Evolutionary conservation across 2,329 filamentous ascomycete species (phyloP).

Genomic region (Scopulariopsis brevicaulis): DNA sequence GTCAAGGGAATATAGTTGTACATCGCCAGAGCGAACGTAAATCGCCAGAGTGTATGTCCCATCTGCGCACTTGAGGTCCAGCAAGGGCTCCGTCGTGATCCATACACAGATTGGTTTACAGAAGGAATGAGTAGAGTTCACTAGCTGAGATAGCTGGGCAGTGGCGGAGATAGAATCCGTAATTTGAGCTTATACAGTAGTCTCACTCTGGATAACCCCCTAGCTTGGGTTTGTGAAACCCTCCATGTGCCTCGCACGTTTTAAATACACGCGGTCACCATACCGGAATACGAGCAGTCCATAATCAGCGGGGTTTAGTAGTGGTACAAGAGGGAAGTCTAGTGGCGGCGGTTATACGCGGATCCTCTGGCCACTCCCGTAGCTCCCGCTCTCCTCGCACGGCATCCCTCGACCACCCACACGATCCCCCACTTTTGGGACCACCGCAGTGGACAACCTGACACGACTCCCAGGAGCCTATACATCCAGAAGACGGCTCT

Average conservation of each 20-base stretch:
- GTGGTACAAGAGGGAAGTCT: background rate
- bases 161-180: background rate
- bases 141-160: background rate
- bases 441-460: background rate
- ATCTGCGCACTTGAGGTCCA: too few species aligned
- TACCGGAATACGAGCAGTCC: background rate
- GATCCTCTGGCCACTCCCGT: too few species aligned
- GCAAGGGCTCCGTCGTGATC: too few species aligned
- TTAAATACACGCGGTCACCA: background rate
- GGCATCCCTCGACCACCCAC: background rate
- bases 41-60: too few species aligned
- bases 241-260: background rate
- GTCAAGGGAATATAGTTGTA: too few species aligned
- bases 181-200: background rate
- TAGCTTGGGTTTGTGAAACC: background rate
- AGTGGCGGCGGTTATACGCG: background rate
- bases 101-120: too few species aligned
- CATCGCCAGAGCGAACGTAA: too few species aligned
- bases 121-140: too few species aligned
- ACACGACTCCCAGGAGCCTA: too few species aligned
- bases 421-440: background rate
- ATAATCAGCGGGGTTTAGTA: background rate
- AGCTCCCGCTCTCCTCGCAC: background rate
- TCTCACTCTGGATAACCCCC: background rate
- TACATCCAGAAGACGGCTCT: too few species aligned